Percentiles rank a stretch among this genome's conserved stretches.
Conservation (phyloP, 192 early-diverging fungal genomes). For the Backusella psychrophila region DNA sequence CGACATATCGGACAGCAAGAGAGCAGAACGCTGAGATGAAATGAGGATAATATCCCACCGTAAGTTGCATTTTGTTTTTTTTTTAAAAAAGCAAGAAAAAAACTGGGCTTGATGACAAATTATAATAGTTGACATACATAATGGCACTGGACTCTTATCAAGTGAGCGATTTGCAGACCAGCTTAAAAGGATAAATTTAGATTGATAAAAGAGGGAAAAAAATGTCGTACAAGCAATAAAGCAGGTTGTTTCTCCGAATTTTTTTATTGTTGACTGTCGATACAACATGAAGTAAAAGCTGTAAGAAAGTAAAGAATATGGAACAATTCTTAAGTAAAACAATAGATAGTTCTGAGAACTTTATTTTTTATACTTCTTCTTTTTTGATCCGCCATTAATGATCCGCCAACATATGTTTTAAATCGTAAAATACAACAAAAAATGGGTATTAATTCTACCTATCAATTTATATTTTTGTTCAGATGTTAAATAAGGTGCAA, state of each 20-base stretch:
- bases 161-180: background rate
- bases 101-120: background rate
- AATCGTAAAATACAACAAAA: background rate
- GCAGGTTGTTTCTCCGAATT: background rate
- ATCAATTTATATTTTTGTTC: background rate
- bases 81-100: background rate
- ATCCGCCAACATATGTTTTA: background rate
- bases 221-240: background rate
- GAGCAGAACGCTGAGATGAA: background rate
- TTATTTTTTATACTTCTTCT: background rate
- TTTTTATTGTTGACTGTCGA: background rate
- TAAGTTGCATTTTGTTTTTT: background rate
- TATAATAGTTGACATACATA: background rate
- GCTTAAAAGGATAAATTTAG: background rate
- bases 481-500: background rate
- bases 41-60: background rate
- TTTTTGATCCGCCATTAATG: background rate
- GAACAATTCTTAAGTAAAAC: background rate
- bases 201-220: background rate
- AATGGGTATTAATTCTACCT: constrained; percentile 2
- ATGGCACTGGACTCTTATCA: background rate
- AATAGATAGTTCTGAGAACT: background rate
- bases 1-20: background rate
- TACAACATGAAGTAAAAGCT: background rate
- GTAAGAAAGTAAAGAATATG: background rate